phyloP scores from a whole-genome alignment of 1,284 basidiomycete genomes.

The Ceratobasidium sp. region DNA sequence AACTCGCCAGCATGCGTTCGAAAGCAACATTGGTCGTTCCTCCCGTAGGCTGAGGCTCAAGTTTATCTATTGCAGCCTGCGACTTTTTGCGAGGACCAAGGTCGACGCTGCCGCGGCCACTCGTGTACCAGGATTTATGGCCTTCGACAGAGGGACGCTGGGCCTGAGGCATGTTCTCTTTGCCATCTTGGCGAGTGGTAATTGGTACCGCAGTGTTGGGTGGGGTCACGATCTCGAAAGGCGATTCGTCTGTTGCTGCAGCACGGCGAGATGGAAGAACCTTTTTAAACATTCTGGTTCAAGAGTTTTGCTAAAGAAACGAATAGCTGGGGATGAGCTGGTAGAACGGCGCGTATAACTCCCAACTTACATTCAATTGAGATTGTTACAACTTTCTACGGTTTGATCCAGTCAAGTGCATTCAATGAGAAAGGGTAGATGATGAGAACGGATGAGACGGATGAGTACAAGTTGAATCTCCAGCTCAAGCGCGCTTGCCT shows the following conservation, averaged over 20 bases:
- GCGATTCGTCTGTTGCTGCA: conserved; percentile 15
- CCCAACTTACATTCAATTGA: conserved; percentile 1
- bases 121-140: conserved; percentile 26
- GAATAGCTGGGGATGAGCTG: conserved; percentile 11
- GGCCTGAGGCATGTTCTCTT: conserved; percentile 28
- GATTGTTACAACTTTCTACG: background rate
- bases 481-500: conserved; percentile 19
- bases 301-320: background rate
- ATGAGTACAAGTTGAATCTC: conserved; percentile 22
- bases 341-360: background rate
- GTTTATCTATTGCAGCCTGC: conserved; percentile 1
- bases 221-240: conserved; percentile 42
- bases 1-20: conserved; percentile 75
- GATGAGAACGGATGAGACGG: background rate
- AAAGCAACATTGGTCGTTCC: conserved; percentile 71
- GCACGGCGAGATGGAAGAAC: conserved; percentile 37
- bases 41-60: conserved; percentile 27
- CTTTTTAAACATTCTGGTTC: conserved; percentile 41
- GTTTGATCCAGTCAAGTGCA: conserved; percentile 2
- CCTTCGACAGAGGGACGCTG: conserved; percentile 27
- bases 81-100: conserved; percentile 25
- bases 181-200: conserved; percentile 8
- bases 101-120: conserved; percentile 15
- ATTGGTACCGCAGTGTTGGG: background rate
- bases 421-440: conserved; percentile 20